Evolutionary conservation across 139 green algal species (phyloP), one percentile per base, ranked within the genome.

Genomic region (Cymbomonas tetramitiformis): DNA sequence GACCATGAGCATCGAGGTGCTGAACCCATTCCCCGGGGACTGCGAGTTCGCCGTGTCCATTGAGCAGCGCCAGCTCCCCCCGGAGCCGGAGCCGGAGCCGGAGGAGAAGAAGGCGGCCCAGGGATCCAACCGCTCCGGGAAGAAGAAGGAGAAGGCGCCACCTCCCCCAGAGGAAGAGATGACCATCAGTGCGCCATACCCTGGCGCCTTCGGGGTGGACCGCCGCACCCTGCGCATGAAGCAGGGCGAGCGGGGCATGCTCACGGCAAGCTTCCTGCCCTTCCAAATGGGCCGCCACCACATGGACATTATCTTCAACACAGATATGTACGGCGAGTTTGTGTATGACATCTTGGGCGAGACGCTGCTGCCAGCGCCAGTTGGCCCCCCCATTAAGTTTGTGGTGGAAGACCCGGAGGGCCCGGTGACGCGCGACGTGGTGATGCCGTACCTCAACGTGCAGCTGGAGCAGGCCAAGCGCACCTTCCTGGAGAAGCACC

Each of bases 21-120:
- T 43, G 6, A 90, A 90, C 62, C 82, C 82, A 8, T 90, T 84
- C 65, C 77, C 65, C 19, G 29, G 39, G 30, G 74, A 83, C 49
- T 74, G 68, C 46, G 72, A 88, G 33, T 80, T 85, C 30, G 58
- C 36, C n/a, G n/a, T n/a, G n/a, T n/a, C n/a, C 15, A 59, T 85
- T 58, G 64, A 46, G 2, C 7, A 12, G 7, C 34, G 12, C 9
- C 21, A 31, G 10, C 36, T 12, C 46, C 4, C 8, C 46, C 26
- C 26, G 54, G 26, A 62, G 21, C 49, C 36, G 12, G 46, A 54
- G 46, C 15, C 36, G 19, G 32, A 46, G 12, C 6, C 15, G 8
- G 33, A 47, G 19, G 8, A 6, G 38, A 51, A 61, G 19, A 25
- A 21, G 52, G 18, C 34, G 33, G 23, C 18, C 23, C 33, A 4